A percentile compares a stretch with the other conserved stretches of the same genome.
Conservation (phyloP, 208 protist species). For the Crithidia fasciculata region DNA sequence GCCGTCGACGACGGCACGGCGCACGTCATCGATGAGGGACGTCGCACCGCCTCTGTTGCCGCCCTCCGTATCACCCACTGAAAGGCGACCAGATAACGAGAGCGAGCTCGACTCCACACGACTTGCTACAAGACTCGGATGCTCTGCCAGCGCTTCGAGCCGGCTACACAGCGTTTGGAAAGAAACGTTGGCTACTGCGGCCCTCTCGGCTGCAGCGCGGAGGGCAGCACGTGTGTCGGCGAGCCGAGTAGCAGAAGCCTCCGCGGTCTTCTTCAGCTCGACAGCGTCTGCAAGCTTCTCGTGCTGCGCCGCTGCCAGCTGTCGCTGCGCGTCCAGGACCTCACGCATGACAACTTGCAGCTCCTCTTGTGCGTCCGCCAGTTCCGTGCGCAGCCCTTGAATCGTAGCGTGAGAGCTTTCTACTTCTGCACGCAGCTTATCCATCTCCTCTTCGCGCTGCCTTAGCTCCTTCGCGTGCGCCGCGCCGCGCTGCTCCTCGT, state of each 20-base stretch:
- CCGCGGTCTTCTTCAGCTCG: no score
- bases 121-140: neutral
- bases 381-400: neutral
- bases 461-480: neutral
- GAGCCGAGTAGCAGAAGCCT: no score
- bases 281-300: neutral
- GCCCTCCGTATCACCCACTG: neutral
- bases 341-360: slow-evolving; percentile 3
- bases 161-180: slow-evolving; percentile 22
- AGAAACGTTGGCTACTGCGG: slow-evolving; percentile 18
- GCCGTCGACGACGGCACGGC: neutral
- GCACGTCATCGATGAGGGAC: neutral
- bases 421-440: neutral
- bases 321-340: neutral
- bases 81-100: neutral
- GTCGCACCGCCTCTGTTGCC: neutral
- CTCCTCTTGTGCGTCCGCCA: slow-evolving; percentile 3
- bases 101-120: slow-evolving; percentile 4
- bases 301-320: neutral
- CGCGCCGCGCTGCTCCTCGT: neutral
- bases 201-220: slow-evolving; percentile 1
- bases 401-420: neutral
- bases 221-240: no score
- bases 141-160: neutral
- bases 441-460: neutral